Evolutionary conservation across 192 early-diverging fungal species (phyloP), one percentile per base, ranked within the genome.

Genomic region (Gonapodya prolifera): DNA sequence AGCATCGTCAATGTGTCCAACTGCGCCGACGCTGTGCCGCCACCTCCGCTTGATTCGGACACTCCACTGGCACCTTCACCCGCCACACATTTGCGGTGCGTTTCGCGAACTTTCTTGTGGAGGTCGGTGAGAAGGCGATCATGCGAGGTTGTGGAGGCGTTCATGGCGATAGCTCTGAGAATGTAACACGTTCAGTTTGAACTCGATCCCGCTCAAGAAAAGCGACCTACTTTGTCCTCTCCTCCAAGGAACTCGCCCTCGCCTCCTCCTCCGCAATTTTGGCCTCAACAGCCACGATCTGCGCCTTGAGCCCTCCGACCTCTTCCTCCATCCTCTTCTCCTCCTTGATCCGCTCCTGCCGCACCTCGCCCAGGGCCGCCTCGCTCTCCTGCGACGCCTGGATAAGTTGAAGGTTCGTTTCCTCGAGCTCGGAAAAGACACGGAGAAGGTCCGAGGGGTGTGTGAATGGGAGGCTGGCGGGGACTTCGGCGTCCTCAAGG

Each of bases 341-440:
- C 81, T 89, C 88, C 30, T 83, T 81, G 35, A 86, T 86, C 85
- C 85, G 85, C 80, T 85, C 84, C 29, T 80, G 79, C 76, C 80
- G 85, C 30, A 89, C 76, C 76, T 87, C 86, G 74, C 87, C 88
- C 8, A 89, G 77, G 30, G 88, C 85, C 75, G 87, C 88, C 70
- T 89, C 88, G 18, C 86, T 87, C 79, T 89, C 88, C 79, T 89
- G 88, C 71, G 85, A 89, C 75, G 85, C 87, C 71, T 89, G 88
- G 70, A 89, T 89, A 35, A 89, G 61, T 74, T 85, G 83, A 31
- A 89, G 76, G 70, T 89, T 89, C 79, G 86, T 89, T 75, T 89
- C 88, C 76, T 89, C 88, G 33, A 89, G 83, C 80, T 89, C 88
- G 1, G 86, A 80, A 80, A 87, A 89, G 28, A 89, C 81, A 77